Base-by-base conservation (phyloP, 2,329 filamentous ascomycete species). In the Paracamarosporium sp. region DNA sequence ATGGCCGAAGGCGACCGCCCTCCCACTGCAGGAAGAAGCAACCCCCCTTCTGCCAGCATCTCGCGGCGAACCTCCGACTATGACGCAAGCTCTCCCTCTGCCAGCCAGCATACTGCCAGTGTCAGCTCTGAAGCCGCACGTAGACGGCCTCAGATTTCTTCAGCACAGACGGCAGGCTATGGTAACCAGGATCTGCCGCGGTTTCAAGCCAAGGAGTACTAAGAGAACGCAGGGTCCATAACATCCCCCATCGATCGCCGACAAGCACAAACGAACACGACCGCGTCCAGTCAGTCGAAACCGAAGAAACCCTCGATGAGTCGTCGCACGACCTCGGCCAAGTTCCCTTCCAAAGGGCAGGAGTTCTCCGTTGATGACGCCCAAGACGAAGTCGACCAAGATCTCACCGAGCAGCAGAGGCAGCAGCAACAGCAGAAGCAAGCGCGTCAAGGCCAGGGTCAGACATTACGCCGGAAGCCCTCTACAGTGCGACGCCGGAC, bases 311-410 rank as follows among this genome's bases (percentile, higher is more conserved):
- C 92, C 17, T 79, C 85, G 11, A 86, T 94, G 76, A 76, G 85
- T 56, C 89, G 92, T 65, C 88, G 92, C 60, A 83, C 88, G 56
- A 94, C 92, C 1, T 92, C 92, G 24, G 91, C 80, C 50, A 83
- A 87, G 68, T 87, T 87, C 38, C 93, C 92, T 2, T 87, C 94
- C 72, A 89, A 92, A 53, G 91, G 93, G 28, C 90, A 91, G 61
- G 84, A 94, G 59, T 98, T 96, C 78, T 97, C 93, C 0, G 92
- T 92, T 46, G 93, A 98, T 72, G 94, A 98, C 74, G 93, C 92
- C 70, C 82, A 88, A 24, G 84, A 87, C 63, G 94, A 97, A 76
- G 87, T 97, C 20, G 88, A 91, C 70, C 86, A 86, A 60, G 90
- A 93, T 69, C 79, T 84, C 52, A 79, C 75, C 38, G 70, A 60